Conservation (phyloP, 1,284 basidiomycete species). For the Hymenochaete sp. region DNA sequence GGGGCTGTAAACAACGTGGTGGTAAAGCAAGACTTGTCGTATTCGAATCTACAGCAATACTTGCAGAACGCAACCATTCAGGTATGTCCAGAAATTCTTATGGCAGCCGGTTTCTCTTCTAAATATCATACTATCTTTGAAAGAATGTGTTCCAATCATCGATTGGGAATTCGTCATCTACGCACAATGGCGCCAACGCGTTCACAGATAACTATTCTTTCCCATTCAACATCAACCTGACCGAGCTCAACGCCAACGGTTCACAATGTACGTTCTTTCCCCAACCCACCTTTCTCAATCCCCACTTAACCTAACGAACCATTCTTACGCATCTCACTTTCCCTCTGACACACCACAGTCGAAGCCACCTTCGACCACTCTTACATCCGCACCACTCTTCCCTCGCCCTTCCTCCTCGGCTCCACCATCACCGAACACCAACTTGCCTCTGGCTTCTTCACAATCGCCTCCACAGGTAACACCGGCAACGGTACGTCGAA, state of each 20-base stretch:
- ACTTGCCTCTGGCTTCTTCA: conserved; percentile 48
- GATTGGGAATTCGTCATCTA: conserved; percentile 45
- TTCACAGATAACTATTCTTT: conserved; percentile 57
- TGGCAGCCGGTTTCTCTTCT: conserved; percentile 2
- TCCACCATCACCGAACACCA: conserved; percentile 54
- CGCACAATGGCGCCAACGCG: conserved; percentile 46
- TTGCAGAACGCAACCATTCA: conserved; percentile 40
- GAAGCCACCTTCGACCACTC: conserved; percentile 55
- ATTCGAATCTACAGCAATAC: conserved; percentile 48
- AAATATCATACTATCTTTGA: not conserved
- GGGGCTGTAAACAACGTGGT: conserved; percentile 44
- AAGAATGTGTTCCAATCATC: conserved; percentile 58
- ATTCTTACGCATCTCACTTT: conserved; percentile 3
- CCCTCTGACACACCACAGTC: conserved; percentile 30
- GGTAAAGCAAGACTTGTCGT: conserved; percentile 45
- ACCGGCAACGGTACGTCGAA: conserved; percentile 59
- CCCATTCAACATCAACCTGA: conserved; percentile 55
- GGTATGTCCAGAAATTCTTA: conserved; percentile 27
- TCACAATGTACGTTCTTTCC: conserved; percentile 39
- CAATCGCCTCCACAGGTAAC: conserved; percentile 38
- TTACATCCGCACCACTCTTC: conserved; percentile 49
- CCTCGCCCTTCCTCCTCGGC: conserved; percentile 48
- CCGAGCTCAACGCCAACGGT: conserved; percentile 35
- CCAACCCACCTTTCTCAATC: not conserved
- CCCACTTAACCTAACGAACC: not conserved